A percentile compares a stretch with the other conserved stretches of the same genome.
Evolutionary conservation across 768 basidiomycete genomes (phyloP).

Genomic region (Arthromyces matolae): DNA sequence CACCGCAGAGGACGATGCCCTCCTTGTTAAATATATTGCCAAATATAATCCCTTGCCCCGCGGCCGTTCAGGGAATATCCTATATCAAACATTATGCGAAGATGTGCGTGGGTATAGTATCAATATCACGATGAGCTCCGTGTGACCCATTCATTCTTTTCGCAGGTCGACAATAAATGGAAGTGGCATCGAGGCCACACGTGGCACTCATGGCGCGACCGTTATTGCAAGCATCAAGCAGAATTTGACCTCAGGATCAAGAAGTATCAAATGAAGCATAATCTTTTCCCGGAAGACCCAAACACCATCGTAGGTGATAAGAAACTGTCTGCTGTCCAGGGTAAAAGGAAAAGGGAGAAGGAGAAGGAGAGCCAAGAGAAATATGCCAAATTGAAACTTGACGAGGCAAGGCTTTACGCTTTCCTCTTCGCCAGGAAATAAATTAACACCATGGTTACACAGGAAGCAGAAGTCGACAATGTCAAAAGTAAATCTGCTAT

Average conservation of each 20-base stretch:
- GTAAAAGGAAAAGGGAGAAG: constrained; percentile 12
- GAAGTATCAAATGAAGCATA: constrained; percentile 5
- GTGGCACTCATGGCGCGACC: constrained; percentile 62
- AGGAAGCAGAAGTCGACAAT: no score
- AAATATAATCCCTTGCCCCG: constrained; percentile 35
- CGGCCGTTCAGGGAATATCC: constrained; percentile 42
- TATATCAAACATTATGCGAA: constrained; percentile 41
- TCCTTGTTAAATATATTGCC: constrained; percentile 47
- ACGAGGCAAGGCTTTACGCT: constrained; percentile 1
- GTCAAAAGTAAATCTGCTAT: no score
- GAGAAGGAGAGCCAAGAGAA: constrained; percentile 10
- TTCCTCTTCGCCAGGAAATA: no score
- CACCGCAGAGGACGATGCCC: constrained; percentile 36
- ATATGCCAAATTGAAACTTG: constrained; percentile 3
- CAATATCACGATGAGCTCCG: no score
- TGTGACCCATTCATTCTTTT: no score
- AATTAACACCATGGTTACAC: background rate
- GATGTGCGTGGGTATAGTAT: no score
- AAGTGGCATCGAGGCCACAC: constrained; percentile 50
- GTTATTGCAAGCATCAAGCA: constrained; percentile 45
- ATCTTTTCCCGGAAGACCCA: background rate
- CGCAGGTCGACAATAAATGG: constrained; percentile 43
- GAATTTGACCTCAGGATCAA: background rate
- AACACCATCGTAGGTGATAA: background rate
- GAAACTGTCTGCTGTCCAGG: background rate